These are phyloP conservation scores for Rhododendron griersonianum DNA, from an alignment of 148 eudicot genomes.

Conservation along the genomic window DNA sequence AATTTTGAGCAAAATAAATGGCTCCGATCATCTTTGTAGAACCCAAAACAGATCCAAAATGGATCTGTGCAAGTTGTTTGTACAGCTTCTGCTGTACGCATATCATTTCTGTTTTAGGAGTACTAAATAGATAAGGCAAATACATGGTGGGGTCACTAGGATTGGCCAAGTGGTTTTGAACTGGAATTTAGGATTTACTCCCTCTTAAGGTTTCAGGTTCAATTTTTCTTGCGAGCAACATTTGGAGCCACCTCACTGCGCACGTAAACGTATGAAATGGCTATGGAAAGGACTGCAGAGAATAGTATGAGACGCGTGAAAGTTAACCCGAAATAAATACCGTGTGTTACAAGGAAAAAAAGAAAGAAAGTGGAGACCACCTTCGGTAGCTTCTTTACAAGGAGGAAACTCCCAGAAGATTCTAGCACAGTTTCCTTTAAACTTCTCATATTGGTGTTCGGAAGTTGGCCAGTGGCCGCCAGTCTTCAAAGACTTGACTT, in stretches of 20 bases:
- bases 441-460: not conserved
- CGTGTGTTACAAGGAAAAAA: no score
- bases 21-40: no score
- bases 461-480: not conserved
- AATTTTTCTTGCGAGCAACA: not conserved
- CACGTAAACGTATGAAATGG: no score
- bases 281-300: no score
- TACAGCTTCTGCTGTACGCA: no score
- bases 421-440: not conserved
- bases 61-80: no score
- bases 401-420: not conserved
- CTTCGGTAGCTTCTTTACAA: not conserved
- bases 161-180: no score
- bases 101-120: no score
- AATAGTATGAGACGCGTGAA: no score
- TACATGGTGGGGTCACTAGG: not conserved
- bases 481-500: not conserved
- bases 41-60: no score
- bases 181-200: not conserved
- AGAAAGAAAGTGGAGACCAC: not conserved
- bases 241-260: not conserved
- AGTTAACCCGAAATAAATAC: no score
- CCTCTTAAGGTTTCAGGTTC: not conserved
- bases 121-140: not conserved
- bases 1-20: no score